Evolutionary conservation across 371 early-diverging fungal genomes (phyloP).

Genomic region (Mortierella sp.): DNA sequence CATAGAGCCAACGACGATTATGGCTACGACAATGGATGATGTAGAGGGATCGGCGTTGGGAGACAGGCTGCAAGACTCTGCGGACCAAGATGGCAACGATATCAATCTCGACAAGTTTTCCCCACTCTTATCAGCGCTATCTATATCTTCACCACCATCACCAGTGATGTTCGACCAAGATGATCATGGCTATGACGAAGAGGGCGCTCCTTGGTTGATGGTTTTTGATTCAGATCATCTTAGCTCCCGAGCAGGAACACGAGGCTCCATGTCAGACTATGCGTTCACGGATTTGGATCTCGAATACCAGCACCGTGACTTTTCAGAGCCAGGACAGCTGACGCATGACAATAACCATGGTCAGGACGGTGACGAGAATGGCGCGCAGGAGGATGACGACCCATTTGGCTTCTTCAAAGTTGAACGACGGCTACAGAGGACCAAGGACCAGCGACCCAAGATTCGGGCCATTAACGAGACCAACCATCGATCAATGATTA

Average conservation of each 20-base stretch:
- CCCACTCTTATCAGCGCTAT: conserved; percentile 2
- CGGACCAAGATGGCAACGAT: not conserved
- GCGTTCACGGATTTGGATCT: conserved; percentile 4
- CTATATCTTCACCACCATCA: conserved; percentile 14
- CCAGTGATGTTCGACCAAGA: conserved; percentile 21
- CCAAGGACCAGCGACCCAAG: conserved; percentile 12
- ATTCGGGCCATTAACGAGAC: conserved; percentile 29
- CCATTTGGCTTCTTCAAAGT: conserved; percentile 45
- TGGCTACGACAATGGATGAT: no score
- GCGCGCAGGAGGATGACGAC: conserved; percentile 18
- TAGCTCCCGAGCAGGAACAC: not conserved
- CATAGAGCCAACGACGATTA: no score
- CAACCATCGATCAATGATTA: not conserved
- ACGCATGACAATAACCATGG: not conserved
- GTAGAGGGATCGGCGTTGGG: no score
- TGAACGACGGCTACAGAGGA: conserved; percentile 17
- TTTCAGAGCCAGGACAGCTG: not conserved
- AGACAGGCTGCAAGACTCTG: no score
- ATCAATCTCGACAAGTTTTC: conserved; percentile 4
- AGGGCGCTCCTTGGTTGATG: conserved; percentile 11
- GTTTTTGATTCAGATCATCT: conserved; percentile 9
- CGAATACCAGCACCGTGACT: not conserved
- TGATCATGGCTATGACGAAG: conserved; percentile 1
- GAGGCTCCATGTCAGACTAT: conserved; percentile 1
- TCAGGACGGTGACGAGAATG: not conserved